Conservation (phyloP, 1,284 basidiomycete species). For the Ganoderma sp. region DNA sequence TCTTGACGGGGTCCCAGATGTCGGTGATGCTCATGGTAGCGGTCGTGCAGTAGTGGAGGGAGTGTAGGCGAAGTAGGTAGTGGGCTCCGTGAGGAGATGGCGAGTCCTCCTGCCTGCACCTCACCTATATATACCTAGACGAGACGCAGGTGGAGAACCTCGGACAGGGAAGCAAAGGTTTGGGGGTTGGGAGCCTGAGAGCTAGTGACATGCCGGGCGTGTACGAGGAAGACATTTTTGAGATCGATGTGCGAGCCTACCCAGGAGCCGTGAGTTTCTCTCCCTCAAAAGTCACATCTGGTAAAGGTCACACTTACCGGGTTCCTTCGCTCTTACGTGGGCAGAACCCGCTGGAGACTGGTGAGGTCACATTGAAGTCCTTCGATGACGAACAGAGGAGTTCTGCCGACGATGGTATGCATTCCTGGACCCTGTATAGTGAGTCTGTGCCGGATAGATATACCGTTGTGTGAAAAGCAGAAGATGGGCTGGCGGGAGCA, state of each 20-base stretch:
- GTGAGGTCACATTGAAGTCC: not conserved
- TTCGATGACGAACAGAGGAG: too few relatives aligned
- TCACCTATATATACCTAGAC: constrained; percentile 1
- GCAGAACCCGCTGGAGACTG: not conserved
- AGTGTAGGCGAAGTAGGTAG: too few relatives aligned
- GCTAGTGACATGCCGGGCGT: not conserved
- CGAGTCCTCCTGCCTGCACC: not conserved
- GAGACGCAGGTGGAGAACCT: not conserved
- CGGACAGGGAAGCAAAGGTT: not conserved
- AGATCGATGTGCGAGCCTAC: not conserved
- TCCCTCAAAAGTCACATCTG: not conserved
- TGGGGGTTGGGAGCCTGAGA: not conserved
- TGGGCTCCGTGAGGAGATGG: not conserved
- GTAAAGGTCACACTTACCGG: not conserved
- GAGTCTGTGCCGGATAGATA: too few relatives aligned
- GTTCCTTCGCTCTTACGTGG: not conserved
- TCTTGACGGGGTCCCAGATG: constrained; percentile 18
- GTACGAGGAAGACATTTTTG: not conserved
- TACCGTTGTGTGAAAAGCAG: not conserved
- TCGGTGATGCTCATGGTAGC: constrained; percentile 13
- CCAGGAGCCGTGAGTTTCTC: not conserved
- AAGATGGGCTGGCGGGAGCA: not conserved
- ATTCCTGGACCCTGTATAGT: not conserved
- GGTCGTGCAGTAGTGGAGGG: not conserved
- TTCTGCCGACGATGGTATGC: not conserved